Evolutionary conservation across 1,139 yeast genomes (phyloP), one percentile per base, ranked within the genome.

Genomic region (Hansenula sp.): DNA sequence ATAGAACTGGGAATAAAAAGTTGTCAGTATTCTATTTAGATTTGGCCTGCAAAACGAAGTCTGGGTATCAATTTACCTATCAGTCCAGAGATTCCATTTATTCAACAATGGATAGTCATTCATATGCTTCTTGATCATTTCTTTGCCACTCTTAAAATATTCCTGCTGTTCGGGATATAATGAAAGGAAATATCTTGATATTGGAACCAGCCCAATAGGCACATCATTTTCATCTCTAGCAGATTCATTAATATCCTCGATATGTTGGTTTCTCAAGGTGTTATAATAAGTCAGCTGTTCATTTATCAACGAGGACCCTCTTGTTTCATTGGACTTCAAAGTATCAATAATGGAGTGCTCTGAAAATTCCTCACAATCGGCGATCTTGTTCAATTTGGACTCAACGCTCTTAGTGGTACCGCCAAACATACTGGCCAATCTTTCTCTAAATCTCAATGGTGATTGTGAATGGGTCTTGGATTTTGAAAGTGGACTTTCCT

Each of bases 271-370:
- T 32, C 40, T 47, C 3, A 44, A 19, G 1, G 49, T 47, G 25
- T 47, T 47, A 12, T 38, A 33, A 16, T 42, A 38, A 3, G 49
- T 46, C 17, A 43, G 43, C 11, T 44, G 37, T 8, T 46, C 47
- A 10, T 32, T 35, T 4, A 36, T 18, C 15, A 38, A 30, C 2
- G 40, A 30, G 2, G 40, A 30, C 4, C 34, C 34, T 31, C 40
- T 38, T 1, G 34, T 38, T 12, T 30, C 34, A 15, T 13, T 21
- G 2, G 34, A 24, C 9, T 21, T 21, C 12, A 21, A n/a, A 2
- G 40, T 30, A 15, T 21, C 34, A 21, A 13, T 21, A 21, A 28
- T 15, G 2, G 31, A 28, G 5, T 12, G 16, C 3, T 27, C 38
- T 27, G 28, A 25, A 2, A 18, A 10, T 25, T 24, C 41, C 12